Evolutionary conservation across 169 alveolate species (phyloP), one percentile per base, ranked within the genome.

Genomic region (Plasmodium relictum): DNA sequence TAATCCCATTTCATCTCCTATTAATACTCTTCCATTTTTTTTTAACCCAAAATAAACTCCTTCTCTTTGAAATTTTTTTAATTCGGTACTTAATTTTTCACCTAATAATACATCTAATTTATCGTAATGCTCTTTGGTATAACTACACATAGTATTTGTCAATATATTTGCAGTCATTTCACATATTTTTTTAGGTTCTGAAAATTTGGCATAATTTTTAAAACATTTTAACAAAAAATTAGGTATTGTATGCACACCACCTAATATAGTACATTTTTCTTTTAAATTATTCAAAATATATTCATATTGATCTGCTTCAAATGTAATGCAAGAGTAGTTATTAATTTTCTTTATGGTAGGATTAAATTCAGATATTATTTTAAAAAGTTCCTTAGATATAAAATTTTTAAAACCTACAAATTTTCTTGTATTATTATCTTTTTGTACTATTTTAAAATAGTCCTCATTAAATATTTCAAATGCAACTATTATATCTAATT

Each of bases 1-100:
- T 14, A 98, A 98, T 4, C 99, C 99, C 99, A 98, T 98, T 86
- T 98, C 99, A 89, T 97, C 99, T 4, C 99, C 99, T 8, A 98
- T 95, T 63, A 98, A 86, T 39, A 96, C 94, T 66, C 99, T 95
- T 9, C 99, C 99, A 83, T 96, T 96, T 73, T 97, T 94, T 63
- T 88, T 92, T 44, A 98, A 68, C 0, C 99, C 99, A 89, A 94
- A 97, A 41, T 93, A 80, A 14, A 98, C 96, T 37, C 99, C 99
- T 71, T 97, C 99, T 87, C 88, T 91, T 94, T 99, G 98, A 91
- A 97, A 98, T 18, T 97, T 96, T 73, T 88, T 93, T 76, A 96
- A 88, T 52, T 93, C 93, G 10, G 58, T 73, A 76, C 85, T 94
- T 48, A 96, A 74, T 85, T 65, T 93, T 16, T 93, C 91, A 20